phyloP scores from a whole-genome alignment of 352 stramenopile genomes.

The Phytophthora litchii region DNA sequence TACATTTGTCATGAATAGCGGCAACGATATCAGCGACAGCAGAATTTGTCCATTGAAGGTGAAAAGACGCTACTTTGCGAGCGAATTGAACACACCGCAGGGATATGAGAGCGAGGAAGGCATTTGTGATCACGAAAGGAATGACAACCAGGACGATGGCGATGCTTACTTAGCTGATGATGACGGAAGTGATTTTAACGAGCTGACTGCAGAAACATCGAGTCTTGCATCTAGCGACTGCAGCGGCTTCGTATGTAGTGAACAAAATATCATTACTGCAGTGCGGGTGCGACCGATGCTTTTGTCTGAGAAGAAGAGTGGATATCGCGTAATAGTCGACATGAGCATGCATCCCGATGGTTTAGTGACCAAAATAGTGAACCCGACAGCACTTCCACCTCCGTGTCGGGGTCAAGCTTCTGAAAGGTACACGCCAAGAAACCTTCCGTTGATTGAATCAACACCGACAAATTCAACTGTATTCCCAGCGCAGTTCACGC shows the following conservation, averaged over 20 bases:
- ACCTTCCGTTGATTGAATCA: constrained; percentile 11
- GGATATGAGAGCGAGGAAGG: constrained; percentile 4
- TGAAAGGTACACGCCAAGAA: constrained; percentile 3
- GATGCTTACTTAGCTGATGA: constrained; percentile 20
- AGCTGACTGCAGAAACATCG: constrained; percentile 26
- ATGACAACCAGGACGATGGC: constrained; percentile 24
- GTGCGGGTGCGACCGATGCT: constrained; percentile 80
- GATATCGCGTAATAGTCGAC: constrained; percentile 62
- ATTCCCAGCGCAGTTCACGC: constrained; percentile 61
- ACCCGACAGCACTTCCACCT: constrained; percentile 48
- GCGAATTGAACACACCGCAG: background rate
- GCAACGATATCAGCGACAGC: background rate
- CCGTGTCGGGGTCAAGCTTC: background rate
- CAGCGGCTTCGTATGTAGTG: constrained; percentile 18
- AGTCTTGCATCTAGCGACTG: constrained; percentile 36
- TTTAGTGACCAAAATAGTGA: constrained; percentile 63
- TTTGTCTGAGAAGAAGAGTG: constrained; percentile 58
- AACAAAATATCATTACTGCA: constrained; percentile 69
- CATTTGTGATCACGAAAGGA: constrained; percentile 12
- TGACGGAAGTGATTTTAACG: constrained; percentile 25
- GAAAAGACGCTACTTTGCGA: constrained; percentile 6
- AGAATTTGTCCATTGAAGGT: background rate
- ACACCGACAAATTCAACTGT: background rate
- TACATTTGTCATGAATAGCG: constrained; percentile 21
- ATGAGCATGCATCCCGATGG: constrained; percentile 46